These are phyloP conservation scores for Mycena floridula DNA, from an alignment of 768 basidiomycete species.

Conservation along the genomic window DNA sequence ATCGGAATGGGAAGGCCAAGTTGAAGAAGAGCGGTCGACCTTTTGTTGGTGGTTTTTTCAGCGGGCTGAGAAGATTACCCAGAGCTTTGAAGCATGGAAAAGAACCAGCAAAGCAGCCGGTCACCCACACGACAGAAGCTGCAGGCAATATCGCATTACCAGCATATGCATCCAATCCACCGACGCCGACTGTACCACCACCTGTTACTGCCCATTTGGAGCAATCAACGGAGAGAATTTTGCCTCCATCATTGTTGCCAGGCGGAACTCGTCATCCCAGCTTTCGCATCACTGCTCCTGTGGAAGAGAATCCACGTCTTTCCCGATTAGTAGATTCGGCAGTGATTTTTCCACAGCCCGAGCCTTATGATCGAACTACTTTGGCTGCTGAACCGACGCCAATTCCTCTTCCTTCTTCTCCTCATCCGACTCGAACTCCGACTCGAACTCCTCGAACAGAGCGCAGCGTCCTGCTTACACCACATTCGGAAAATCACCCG, in stretches of 20 bases:
- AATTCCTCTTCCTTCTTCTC: background rate
- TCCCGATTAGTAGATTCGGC: background rate
- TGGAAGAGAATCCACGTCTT: background rate
- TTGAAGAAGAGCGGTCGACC: background rate
- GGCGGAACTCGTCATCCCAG: background rate
- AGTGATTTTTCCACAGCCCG: background rate
- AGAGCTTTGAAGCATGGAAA: slow-evolving; percentile 7
- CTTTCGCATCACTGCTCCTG: background rate
- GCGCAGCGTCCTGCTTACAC: background rate
- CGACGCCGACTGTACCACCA: slow-evolving; percentile 7
- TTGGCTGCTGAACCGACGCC: background rate
- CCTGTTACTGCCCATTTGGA: background rate
- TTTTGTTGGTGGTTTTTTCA: slow-evolving; percentile 13
- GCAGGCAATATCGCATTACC: slow-evolving; percentile 13
- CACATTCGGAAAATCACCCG: background rate
- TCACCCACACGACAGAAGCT: slow-evolving; percentile 7
- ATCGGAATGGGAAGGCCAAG: background rate
- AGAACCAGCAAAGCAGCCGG: slow-evolving; percentile 7
- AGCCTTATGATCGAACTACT: background rate
- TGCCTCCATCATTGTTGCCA: background rate
- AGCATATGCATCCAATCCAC: slow-evolving; percentile 9
- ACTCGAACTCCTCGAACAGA: background rate
- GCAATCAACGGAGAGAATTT: slow-evolving; percentile 1
- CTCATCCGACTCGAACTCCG: background rate
- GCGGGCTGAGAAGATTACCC: slow-evolving; percentile 9